phyloP scores from a whole-genome alignment of 768 basidiomycete genomes.

The Calocybe gangraenosa region DNA sequence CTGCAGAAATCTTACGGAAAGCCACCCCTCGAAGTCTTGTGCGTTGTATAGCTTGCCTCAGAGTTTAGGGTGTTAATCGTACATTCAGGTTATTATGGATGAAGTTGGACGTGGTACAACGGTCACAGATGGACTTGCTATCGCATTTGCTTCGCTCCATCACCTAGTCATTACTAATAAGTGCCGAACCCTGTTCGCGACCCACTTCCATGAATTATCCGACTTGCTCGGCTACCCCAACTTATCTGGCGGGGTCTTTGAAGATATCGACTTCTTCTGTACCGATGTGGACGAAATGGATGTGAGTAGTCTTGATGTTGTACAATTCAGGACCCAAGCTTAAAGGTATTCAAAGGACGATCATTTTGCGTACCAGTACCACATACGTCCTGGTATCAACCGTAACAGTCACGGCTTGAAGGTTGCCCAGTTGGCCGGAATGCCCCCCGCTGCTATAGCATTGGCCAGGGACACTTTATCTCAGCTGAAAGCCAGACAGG shows the following conservation, averaged over 20 bases:
- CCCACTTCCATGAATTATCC: slow-evolving; percentile 95
- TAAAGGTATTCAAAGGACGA: slow-evolving; percentile 45
- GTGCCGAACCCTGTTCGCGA: slow-evolving; percentile 91
- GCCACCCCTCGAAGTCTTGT: slow-evolving; percentile 86
- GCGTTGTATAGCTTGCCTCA: slow-evolving; percentile 17
- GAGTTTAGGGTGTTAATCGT: not conserved
- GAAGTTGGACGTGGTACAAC: slow-evolving; percentile 98
- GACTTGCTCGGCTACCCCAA: slow-evolving; percentile 70
- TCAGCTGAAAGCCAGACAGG: slow-evolving; percentile 26
- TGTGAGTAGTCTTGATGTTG: slow-evolving; percentile 37
- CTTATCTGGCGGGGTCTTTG: slow-evolving; percentile 43
- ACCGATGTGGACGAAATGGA: slow-evolving; percentile 79
- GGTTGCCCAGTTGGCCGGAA: slow-evolving; percentile 83
- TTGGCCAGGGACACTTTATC: slow-evolving; percentile 56
- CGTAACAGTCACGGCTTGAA: slow-evolving; percentile 88
- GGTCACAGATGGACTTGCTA: slow-evolving; percentile 85
- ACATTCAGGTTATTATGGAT: slow-evolving; percentile 90
- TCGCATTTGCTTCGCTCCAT: slow-evolving; percentile 88
- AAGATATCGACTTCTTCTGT: slow-evolving; percentile 78
- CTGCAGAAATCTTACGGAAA: slow-evolving; percentile 81
- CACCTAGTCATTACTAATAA: slow-evolving; percentile 68
- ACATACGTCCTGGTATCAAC: slow-evolving; percentile 79
- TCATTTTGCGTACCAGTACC: slow-evolving; percentile 82
- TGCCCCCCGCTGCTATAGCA: slow-evolving; percentile 59
- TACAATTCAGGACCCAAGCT: not conserved